Conservation (phyloP, 495 filamentous ascomycete genomes). For the Aspergillus wentii region DNA sequence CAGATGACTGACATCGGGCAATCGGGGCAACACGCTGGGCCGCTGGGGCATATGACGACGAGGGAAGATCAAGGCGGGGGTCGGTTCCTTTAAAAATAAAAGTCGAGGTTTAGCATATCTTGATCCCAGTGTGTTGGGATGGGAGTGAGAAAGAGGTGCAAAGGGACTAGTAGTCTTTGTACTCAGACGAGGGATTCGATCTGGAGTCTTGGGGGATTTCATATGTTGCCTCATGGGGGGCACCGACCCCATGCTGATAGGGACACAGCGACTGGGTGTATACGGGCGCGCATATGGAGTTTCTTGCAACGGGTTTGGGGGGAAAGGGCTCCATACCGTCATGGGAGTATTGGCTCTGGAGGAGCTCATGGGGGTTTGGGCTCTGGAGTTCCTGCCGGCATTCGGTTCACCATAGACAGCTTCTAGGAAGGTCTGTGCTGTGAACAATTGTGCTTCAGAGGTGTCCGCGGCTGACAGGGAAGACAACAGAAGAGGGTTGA, state of each 20-base stretch:
- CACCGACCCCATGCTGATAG: slow-evolving; percentile 2
- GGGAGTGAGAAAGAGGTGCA: slow-evolving; percentile 14
- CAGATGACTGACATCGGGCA: slow-evolving; percentile 70
- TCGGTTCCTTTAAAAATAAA: slow-evolving; percentile 45
- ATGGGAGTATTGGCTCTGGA: slow-evolving; percentile 42
- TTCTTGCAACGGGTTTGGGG: slow-evolving; percentile 20
- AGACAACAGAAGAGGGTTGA: slow-evolving; percentile 56
- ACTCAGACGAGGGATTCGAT: slow-evolving; percentile 2
- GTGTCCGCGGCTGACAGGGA: slow-evolving; percentile 72
- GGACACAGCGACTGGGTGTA: slow-evolving; percentile 21
- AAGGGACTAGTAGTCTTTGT: slow-evolving; percentile 10
- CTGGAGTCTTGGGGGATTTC: neutral
- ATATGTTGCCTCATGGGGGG: neutral
- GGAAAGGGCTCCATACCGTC: slow-evolving; percentile 33
- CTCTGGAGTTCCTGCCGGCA: slow-evolving; percentile 59
- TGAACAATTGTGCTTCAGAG: slow-evolving; percentile 77
- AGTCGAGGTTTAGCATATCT: slow-evolving; percentile 32
- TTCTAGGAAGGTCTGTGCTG: slow-evolving; percentile 75
- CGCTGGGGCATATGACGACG: slow-evolving; percentile 56
- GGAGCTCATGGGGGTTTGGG: slow-evolving; percentile 74
- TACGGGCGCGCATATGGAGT: slow-evolving; percentile 17
- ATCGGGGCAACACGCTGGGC: slow-evolving; percentile 60
- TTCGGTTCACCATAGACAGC: slow-evolving; percentile 66
- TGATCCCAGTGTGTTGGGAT: slow-evolving; percentile 11
- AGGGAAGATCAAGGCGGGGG: slow-evolving; percentile 44